phyloP scores from a whole-genome alignment of 139 green algal genomes.

The Volvox africanus region DNA sequence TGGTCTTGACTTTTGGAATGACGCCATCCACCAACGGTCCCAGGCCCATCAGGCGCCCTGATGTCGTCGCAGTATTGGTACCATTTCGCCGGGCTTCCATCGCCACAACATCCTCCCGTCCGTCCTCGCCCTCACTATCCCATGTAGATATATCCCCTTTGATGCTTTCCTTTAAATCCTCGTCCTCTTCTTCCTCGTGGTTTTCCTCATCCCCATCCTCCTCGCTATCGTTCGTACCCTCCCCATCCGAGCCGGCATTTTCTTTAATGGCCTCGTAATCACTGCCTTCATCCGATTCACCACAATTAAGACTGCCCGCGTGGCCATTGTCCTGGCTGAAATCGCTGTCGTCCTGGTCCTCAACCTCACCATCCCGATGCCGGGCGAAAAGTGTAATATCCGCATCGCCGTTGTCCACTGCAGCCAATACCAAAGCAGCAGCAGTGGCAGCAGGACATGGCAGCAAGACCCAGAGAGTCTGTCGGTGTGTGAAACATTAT shows the following conservation, averaged over 20 bases:
- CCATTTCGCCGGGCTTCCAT: background rate
- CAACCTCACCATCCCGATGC: background rate
- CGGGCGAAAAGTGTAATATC: constrained; percentile 1
- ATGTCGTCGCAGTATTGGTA: background rate
- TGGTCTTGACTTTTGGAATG: constrained; percentile 54
- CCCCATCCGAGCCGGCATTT: background rate
- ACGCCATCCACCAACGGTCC: constrained; percentile 21
- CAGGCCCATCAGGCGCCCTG: background rate
- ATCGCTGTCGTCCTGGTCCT: background rate
- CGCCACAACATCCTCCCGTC: background rate
- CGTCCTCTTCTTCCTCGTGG: constrained; percentile 13
- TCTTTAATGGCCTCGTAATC: background rate
- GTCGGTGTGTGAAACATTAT: no score
- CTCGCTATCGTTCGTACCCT: background rate
- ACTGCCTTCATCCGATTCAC: background rate
- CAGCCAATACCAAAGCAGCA: background rate
- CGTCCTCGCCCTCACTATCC: background rate
- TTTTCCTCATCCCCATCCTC: constrained; percentile 4
- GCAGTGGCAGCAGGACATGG: background rate
- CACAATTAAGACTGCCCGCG: background rate
- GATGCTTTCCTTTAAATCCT: background rate
- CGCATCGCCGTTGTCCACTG: background rate
- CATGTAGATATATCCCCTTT: background rate
- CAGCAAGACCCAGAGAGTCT: no score
- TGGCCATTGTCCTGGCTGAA: background rate